Percentiles rank a stretch among this genome's conserved stretches.
phyloP scores from a whole-genome alignment of 73 alveolate species.

The Tetrahymena malaccensis region DNA sequence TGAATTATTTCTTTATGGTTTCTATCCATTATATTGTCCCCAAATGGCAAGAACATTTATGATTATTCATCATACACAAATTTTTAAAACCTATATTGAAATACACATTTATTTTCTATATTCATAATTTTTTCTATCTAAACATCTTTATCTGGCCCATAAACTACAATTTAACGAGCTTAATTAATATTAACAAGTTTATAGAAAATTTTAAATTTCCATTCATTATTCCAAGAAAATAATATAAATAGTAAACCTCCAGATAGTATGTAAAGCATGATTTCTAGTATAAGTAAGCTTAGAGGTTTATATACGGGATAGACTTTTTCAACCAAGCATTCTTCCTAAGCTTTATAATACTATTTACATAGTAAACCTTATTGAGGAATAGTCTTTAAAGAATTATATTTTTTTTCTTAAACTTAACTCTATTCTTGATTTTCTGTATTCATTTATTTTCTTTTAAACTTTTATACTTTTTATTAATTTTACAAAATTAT shows the following conservation, averaged over 20 bases:
- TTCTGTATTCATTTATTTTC: neutral
- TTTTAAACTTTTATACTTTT: too few relatives aligned
- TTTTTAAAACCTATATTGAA: neutral
- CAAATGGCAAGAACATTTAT: neutral
- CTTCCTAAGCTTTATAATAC: neutral
- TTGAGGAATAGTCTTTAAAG: neutral
- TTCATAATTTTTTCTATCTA: neutral
- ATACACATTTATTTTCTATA: neutral
- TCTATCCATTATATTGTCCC: neutral
- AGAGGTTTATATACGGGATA: neutral
- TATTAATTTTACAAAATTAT: too few relatives aligned
- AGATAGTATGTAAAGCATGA: neutral
- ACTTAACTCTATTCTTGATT: neutral
- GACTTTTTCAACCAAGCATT: neutral
- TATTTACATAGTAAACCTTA: neutral
- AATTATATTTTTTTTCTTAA: neutral
- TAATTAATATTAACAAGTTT: neutral
- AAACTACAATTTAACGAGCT: neutral
- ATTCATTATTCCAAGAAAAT: neutral
- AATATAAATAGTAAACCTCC: neutral
- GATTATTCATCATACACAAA: neutral
- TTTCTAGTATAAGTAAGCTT: neutral
- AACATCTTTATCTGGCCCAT: neutral
- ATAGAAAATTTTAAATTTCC: neutral
- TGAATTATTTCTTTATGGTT: neutral